Conservation (phyloP, 2,329 filamentous ascomycete species). For the Dryadomyces sulphureus region DNA sequence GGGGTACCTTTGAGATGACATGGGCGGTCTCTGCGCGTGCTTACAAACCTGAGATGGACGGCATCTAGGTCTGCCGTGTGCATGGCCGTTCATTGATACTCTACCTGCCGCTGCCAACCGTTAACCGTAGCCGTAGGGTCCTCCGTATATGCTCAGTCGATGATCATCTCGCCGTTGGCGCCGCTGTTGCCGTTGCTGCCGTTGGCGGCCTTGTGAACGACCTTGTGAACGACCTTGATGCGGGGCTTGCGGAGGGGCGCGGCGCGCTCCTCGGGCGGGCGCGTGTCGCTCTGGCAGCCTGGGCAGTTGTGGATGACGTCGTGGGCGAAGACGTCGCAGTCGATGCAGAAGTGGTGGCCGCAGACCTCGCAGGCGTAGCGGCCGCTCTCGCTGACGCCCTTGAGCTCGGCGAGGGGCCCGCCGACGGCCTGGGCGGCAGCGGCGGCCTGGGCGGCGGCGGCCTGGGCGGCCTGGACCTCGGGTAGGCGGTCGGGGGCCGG, state of each 20-base stretch:
- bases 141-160: not conserved
- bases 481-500: conserved; percentile 11
- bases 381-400: conserved; percentile 59
- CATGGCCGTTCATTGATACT: too few relatives aligned
- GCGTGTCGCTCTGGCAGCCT: conserved; percentile 54
- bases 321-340: conserved; percentile 92
- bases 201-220: not conserved
- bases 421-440: too few relatives aligned
- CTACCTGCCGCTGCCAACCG: too few relatives aligned
- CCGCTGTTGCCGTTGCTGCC: not conserved
- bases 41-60: too few relatives aligned
- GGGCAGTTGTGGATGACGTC: conserved; percentile 93
- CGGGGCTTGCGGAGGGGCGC: too few relatives aligned
- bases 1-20: too few relatives aligned
- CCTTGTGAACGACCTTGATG: too few relatives aligned
- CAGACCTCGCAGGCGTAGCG: conserved; percentile 86
- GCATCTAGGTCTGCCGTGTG: too few relatives aligned
- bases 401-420: too few relatives aligned
- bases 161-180: not conserved
- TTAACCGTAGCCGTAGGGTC: not conserved
- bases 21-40: too few relatives aligned
- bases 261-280: conserved; percentile 12
- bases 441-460: conserved; percentile 9
- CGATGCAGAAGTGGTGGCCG: conserved; percentile 85
- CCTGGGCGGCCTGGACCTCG: conserved; percentile 1